Evolutionary conservation across 2,329 filamentous ascomycete genomes (phyloP).

Genomic region (Truncatella angustata): DNA sequence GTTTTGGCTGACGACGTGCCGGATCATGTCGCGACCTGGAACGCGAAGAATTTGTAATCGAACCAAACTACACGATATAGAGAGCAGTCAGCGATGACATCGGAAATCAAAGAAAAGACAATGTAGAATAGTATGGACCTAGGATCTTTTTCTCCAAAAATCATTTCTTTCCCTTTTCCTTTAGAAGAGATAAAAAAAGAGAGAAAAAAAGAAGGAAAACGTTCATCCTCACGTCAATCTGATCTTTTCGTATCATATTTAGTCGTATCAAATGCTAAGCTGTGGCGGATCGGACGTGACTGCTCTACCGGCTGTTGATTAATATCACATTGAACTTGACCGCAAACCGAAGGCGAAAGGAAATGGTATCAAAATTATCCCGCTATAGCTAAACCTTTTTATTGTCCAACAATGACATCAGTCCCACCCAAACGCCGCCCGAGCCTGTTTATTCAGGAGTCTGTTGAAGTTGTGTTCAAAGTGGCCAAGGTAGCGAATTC

Average conservation of each 20-base stretch:
- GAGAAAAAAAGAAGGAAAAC: neutral
- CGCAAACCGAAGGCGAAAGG: too few relatives aligned
- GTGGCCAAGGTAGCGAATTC: slow-evolving; percentile 10
- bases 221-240: too few relatives aligned
- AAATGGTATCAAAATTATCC: neutral
- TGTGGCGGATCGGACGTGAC: too few relatives aligned
- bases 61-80: too few relatives aligned
- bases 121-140: neutral
- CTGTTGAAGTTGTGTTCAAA: neutral
- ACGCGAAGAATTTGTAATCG: neutral
- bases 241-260: too few relatives aligned
- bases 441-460: neutral
- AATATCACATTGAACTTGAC: too few relatives aligned
- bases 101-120: neutral
- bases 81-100: neutral
- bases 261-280: too few relatives aligned
- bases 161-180: too few relatives aligned
- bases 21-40: neutral
- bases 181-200: neutral
- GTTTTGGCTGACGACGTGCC: neutral
- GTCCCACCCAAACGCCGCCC: neutral
- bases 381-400: neutral
- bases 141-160: too few relatives aligned
- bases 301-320: too few relatives aligned
- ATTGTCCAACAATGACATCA: neutral